Base-by-base conservation (phyloP, 2,329 filamentous ascomycete species). In the Stenocarpella maydis region DNA sequence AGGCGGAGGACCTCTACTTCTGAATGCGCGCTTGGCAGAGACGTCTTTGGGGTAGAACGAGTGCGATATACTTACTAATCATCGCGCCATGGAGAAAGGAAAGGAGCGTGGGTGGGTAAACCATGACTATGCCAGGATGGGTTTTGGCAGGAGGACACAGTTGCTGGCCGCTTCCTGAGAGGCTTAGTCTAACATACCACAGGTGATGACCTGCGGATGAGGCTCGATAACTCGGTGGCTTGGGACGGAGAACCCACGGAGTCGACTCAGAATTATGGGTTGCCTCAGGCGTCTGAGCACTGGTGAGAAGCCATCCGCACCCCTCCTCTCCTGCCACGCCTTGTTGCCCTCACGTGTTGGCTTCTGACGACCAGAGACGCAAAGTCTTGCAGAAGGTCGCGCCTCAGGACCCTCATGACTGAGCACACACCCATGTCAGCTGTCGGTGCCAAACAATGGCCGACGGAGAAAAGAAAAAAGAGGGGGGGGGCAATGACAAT, bases 1-100 rank as follows among this genome's bases (percentile, higher is more conserved):
- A 84, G 76, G 92, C 92, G 0, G 90, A 93, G 74, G 92, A 95
- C 80, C 82, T 92, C 72, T 95, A 94, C 77, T 84, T 85, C 71
- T 94, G 78, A 86, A 60, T 19, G 45, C 34, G 24, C 14, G 24
- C 58, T 24, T 64, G 47, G n/a, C 24, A 24, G 12, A 26, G 26
- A 28, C 15, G 15, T 49, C 24, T 9, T 6, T 17, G 26, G 21
- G 28, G 50, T 9, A n/a, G 12, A n/a, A 12, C 3, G 26, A 47
- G 19, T 28, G 12, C 17, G 41, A 8, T 37, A 2, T 31, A 4
- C 4, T 8, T 37, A 37, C 34, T 37, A 12, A 37, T 37, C 6
- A 37, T 2, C 26, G 19, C 14, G n/a, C 24, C 14, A 10, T 24
- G 41, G 12, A 31, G 7, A 24, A 34, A 19, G 31, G 7, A 24